Evolutionary conservation across 768 basidiomycete genomes (phyloP), one percentile per base, ranked within the genome.

Genomic region (Tricholoma flavovirens): DNA sequence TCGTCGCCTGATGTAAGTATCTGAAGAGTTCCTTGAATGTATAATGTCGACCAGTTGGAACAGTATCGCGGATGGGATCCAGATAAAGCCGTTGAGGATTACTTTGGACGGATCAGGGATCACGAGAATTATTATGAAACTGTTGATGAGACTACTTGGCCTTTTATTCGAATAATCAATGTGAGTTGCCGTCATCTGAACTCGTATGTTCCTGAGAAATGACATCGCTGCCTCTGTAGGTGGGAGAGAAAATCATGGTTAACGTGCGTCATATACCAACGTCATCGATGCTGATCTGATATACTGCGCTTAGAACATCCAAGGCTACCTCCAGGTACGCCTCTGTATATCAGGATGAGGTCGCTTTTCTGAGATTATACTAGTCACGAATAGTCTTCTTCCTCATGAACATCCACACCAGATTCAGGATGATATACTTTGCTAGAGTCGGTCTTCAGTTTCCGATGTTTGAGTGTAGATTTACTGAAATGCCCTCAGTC

Each of bases 361-460:
- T 19, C 49, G 5, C 56, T 62, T 6, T 62, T 51, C 51, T 52
- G 12, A 29, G 30, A 29, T 14, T 53, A 1, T 36, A 63, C 14
- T 71, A 98, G 86, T 93, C 93, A 2, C 77, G 96, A 57, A 94
- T 98, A 57, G 91, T 98, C 22, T 99, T 98, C 79, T 98, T 97
- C 79, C 77, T 99, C 45, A 98, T 98, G 97, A 99, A 99, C 69
- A 98, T 99, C 49, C 96, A 99, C 73, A 98, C 94, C 65, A 80
- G 82, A 59, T 90, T 86, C 67, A 80, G 96, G 19, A 93, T 88
- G 48, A 99, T 99, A 60, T 98, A 95, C 71, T 98, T 99, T 72
- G 96, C 96, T 4, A 77, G 96, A 38, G 95, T 97, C 66, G 58
- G 90, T 69, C 40, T 45, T 10, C 33, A 14, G 26, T 19, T 53